phyloP scores from a whole-genome alignment of 2,329 filamentous ascomycete species.

The Teratosphaeria epicoccoides region DNA sequence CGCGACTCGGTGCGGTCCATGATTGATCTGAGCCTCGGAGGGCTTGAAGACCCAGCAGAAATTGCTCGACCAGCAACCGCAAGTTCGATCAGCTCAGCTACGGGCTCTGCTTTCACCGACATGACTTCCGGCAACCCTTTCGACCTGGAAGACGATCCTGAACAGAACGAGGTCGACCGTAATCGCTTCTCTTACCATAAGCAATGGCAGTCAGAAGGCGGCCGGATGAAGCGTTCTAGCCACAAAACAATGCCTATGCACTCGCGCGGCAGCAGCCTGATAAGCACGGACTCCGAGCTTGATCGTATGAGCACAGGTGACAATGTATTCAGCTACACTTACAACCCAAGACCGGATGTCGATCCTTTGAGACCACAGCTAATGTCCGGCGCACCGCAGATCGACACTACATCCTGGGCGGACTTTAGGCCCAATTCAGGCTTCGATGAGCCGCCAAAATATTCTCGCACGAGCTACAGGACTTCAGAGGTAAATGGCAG shows the following conservation, averaged over 20 bases:
- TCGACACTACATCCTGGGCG: conserved; percentile 11
- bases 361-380: conserved; percentile 1
- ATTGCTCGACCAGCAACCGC: conserved; percentile 35
- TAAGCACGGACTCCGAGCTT: conserved; percentile 21
- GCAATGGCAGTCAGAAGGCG: conserved; percentile 26
- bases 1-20: conserved; percentile 31
- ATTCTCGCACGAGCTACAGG: conserved; percentile 5
- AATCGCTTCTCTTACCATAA: conserved; percentile 27
- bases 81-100: conserved; percentile 21
- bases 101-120: conserved; percentile 27
- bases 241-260: conserved; percentile 23
- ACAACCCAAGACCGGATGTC: conserved; percentile 4
- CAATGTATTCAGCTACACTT: conserved; percentile 13
- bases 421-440: conserved; percentile 9
- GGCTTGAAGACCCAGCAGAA: conserved; percentile 25
- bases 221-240: conserved; percentile 16
- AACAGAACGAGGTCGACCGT: conserved; percentile 19
- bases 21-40: conserved; percentile 34
- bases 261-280: conserved; percentile 23
- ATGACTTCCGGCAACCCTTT: conserved; percentile 38
- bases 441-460: conserved; percentile 9
- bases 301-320: conserved; percentile 10
- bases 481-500: conserved; percentile 7
- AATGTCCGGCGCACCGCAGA: conserved; percentile 1
- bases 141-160: conserved; percentile 36